A percentile compares a stretch with the other conserved stretches of the same genome.
Conservation (phyloP, 2,329 filamentous ascomycete species). For the Trichophyton schoenleinii region DNA sequence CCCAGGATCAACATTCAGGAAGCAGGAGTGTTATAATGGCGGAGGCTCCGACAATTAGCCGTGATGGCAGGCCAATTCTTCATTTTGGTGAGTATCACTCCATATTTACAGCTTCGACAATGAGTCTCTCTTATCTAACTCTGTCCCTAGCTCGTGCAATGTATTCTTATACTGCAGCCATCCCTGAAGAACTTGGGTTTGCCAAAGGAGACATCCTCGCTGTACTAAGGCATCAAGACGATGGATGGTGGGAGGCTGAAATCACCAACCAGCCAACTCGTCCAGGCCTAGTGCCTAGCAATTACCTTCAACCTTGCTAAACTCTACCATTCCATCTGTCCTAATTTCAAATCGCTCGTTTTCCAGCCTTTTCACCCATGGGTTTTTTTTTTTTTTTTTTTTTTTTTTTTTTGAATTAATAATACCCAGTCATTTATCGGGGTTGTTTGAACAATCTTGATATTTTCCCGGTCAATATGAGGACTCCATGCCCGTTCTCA, state of each 20-base stretch:
- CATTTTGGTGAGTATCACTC: constrained; percentile 68
- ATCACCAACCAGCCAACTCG: constrained; percentile 47
- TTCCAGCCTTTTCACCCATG: not conserved
- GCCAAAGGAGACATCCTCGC: constrained; percentile 83
- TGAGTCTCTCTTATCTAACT: constrained; percentile 7
- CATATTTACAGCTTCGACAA: not conserved
- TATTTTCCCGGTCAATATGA: not conserved
- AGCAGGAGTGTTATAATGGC: constrained; percentile 76
- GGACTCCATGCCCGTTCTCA: not conserved
- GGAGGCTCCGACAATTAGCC: constrained; percentile 54
- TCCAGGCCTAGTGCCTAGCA: constrained; percentile 52
- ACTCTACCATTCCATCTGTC: too few species aligned
- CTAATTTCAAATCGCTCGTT: not conserved
- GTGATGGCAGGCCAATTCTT: constrained; percentile 74
- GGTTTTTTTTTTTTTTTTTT: not conserved
- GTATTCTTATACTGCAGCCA: constrained; percentile 89
- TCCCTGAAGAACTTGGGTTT: constrained; percentile 89
- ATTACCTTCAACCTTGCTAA: constrained; percentile 51
- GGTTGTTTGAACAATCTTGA: not conserved
- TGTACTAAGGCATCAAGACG: constrained; percentile 81
- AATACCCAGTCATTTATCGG: not conserved
- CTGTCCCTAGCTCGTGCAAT: constrained; percentile 64
- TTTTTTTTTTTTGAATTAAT: not conserved
- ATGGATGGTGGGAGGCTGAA: constrained; percentile 99
- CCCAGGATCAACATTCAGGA: constrained; percentile 40